Evolutionary conservation across 257 asterid species (phyloP), one percentile per base, ranked within the genome.

Genomic region (Gentiana straminea): DNA sequence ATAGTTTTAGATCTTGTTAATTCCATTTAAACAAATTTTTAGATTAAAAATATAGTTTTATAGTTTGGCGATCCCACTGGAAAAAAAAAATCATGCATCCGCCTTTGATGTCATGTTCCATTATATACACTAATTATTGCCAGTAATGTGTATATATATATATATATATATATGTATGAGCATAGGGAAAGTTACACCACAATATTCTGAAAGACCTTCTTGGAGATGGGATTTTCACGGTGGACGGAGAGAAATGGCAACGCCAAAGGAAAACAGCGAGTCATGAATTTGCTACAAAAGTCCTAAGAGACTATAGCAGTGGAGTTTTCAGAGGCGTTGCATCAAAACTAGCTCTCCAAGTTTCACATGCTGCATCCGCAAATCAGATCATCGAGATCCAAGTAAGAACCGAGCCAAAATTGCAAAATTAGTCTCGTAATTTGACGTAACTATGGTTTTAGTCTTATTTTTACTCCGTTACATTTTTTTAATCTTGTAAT

Each of bases 221-320:
- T 24, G 24, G 24, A 24, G 24, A 24, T 24, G 24, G 24, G 24
- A 83, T 83, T 58, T 83, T 83, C 48, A 71, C 75, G 0, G 92
- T 83, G 13, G 92, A 79, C 3, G 86, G 86, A 9, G 84, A 79
- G 5, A 75, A 39, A 62, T 83, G 86, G 92, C 71, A 79, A 3
- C 82, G 71, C 15, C 93, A 83, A 48, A 59, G 88, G 63, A 83
- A 78, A 69, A 70, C 74, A 63, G 72, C 85, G 4, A 83, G 93
- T 69, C 72, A 77, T 15, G 93, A 78, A 41, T 83, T 83, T 73
- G 80, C 93, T n/a, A 78, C 85, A 0, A 70, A 77, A 65, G 65
- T 73, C 70, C 70, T 83, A 63, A 75, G 78, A 71, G 83, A 83
- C 3, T 83, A 75, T 49, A 83, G 93, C 77, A 71, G 74, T 41